A percentile compares a stretch with the other conserved stretches of the same genome.
Evolutionary conservation across 2,329 filamentous ascomycete genomes (phyloP).

Genomic region (Aspergillus ustus): DNA sequence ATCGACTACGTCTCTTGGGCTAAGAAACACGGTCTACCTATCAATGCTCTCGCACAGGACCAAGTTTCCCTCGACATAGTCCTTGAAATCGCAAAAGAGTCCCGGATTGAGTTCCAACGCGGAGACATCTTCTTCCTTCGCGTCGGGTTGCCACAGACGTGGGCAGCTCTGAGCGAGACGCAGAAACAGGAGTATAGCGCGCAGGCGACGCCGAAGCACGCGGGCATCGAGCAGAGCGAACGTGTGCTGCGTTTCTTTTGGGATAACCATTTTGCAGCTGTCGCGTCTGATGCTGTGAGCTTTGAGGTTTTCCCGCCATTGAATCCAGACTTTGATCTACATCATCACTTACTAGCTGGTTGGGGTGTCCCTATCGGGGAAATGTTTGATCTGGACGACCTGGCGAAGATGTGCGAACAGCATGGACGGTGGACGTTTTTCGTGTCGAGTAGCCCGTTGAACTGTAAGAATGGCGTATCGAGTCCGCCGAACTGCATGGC

Average conservation of each 20-base stretch:
- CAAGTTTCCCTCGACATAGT: conserved; percentile 42
- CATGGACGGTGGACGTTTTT: conserved; percentile 45
- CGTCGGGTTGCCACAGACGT: conserved; percentile 41
- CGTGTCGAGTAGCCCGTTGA: conserved; percentile 46
- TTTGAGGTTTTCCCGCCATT: conserved; percentile 57
- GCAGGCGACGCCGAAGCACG: conserved; percentile 38
- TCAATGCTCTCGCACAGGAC: conserved; percentile 40
- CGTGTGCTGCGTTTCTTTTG: conserved; percentile 61
- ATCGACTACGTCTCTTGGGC: conserved; percentile 46
- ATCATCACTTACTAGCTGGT: conserved; percentile 42
- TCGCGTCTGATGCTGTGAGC: conserved; percentile 63
- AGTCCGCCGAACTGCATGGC: conserved; percentile 51
- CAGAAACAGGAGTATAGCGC: conserved; percentile 37
- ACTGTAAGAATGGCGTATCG: conserved; percentile 44
- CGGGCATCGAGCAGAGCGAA: conserved; percentile 45
- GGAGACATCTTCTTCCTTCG: conserved; percentile 48
- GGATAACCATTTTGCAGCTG: conserved; percentile 63
- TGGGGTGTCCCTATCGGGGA: conserved; percentile 47
- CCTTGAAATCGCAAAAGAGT: conserved; percentile 39
- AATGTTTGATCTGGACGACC: conserved; percentile 46
- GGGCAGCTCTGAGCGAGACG: conserved; percentile 35
- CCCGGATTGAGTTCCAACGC: conserved; percentile 39
- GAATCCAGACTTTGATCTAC: conserved; percentile 39
- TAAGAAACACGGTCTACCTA: conserved; percentile 34
- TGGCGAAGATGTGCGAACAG: conserved; percentile 38